A percentile compares a stretch with the other conserved stretches of the same genome.
phyloP scores from a whole-genome alignment of 1,284 basidiomycete genomes.

The Fomitopsis pinicola region DNA sequence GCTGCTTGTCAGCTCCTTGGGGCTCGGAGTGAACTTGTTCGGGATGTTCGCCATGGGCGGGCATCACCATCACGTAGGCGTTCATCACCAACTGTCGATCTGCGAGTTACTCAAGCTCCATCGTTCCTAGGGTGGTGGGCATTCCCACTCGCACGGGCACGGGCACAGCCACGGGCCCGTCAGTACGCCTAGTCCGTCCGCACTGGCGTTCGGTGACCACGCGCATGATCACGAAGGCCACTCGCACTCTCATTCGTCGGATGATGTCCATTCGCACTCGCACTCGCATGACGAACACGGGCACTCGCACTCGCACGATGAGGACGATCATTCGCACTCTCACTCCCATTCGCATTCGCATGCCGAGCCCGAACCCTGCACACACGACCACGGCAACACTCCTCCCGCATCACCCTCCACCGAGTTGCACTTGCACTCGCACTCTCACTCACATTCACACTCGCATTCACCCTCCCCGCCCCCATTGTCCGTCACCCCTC shows the following conservation, averaged over 20 bases:
- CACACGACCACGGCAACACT: slow-evolving; percentile 21
- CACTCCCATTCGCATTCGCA: slow-evolving; percentile 16
- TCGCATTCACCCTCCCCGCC: slow-evolving; percentile 11
- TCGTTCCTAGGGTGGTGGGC: slow-evolving; percentile 46
- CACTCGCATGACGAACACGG: slow-evolving; percentile 26
- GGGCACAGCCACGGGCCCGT: slow-evolving; percentile 28
- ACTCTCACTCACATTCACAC: slow-evolving; percentile 14
- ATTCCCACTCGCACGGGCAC: slow-evolving; percentile 40
- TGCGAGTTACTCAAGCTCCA: neutral
- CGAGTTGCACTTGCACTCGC: slow-evolving; percentile 29
- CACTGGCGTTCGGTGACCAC: slow-evolving; percentile 1
- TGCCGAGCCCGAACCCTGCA: slow-evolving; percentile 26
- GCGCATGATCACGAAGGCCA: slow-evolving; percentile 4
- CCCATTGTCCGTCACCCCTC: neutral
- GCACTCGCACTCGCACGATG: slow-evolving; percentile 20
- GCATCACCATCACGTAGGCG: slow-evolving; percentile 80
- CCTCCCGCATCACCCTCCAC: slow-evolving; percentile 29
- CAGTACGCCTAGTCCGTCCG: slow-evolving; percentile 14
- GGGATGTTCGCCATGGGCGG: slow-evolving; percentile 99
- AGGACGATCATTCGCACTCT: neutral
- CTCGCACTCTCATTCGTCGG: slow-evolving; percentile 12
- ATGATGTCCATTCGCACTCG: slow-evolving; percentile 26
- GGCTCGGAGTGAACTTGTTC: slow-evolving; percentile 92
- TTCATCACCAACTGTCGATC: neutral
- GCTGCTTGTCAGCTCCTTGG: slow-evolving; percentile 84